Evolutionary conservation across 495 filamentous ascomycete species (phyloP), one percentile per base, ranked within the genome.

Genomic region (Venustampulla echinocandica): DNA sequence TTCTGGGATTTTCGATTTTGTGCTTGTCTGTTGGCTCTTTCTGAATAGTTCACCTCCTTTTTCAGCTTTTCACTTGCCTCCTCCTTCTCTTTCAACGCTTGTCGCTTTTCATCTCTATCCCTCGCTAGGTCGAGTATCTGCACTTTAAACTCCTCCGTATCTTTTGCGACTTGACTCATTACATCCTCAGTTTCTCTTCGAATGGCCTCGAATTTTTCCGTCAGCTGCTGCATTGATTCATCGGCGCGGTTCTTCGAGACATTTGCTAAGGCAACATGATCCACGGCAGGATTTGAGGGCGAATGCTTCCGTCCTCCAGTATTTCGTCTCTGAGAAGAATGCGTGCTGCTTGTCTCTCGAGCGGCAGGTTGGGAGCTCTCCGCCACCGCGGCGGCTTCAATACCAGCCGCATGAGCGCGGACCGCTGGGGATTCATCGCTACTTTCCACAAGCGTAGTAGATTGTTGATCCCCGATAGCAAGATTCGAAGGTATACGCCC

Each of bases 11-110:
- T 86, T 55, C 80, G 79, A 43, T 82, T 82, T 58, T 95, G 83
- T 9, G 89, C 87, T n/a, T 78, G 74, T 41, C 87, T 75, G 64
- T 94, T 96, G 40, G 81, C 69, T 23, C 87, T 80, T 55, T 95
- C 89, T 18, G 92, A 70, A 22, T 76, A 75, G 37, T 84, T 78
- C 23, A 90, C 84, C 54, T 95, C 84, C 46, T 81, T 84, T 57
- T 81, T 85, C 22, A 95, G 61, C 57, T 84, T 82, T 36, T 82
- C 78, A n/a, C 81, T 90, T 21, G 76, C 79, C 48, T 93, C 86
- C 49, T 94, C 87, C 61, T 85, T 89, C 53, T 94, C 87, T 59
- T 82, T 88, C 30, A 88, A 72, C 30, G 78, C 71, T 55, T 82
- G 79, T 56, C 67, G 81, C 53, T 93, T 75, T 24, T 81, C 75